Evolutionary conservation across 2,329 filamentous ascomycete species (phyloP).

Genomic region (Clonostachys solani): DNA sequence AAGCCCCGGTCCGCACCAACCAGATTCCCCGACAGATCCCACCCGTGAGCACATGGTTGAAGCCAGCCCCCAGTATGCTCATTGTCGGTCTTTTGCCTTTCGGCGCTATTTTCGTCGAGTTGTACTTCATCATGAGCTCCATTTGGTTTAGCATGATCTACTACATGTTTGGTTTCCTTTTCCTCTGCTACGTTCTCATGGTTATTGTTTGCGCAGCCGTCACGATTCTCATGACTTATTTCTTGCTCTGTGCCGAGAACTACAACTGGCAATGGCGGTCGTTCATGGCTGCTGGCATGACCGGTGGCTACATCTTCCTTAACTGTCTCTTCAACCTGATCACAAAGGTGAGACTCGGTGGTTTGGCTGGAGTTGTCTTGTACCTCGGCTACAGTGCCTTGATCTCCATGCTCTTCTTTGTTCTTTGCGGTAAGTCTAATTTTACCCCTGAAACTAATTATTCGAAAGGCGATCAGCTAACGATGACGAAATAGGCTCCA

Average conservation of each 20-base stretch:
- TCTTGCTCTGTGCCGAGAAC: conserved; percentile 91
- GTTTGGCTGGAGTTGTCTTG: conserved; percentile 80
- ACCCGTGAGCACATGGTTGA: conserved; percentile 75
- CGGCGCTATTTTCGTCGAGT: conserved; percentile 93
- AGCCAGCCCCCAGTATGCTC: conserved; percentile 83
- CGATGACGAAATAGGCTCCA: conserved; percentile 60
- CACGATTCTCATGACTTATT: conserved; percentile 93
- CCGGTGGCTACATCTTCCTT: conserved; percentile 84
- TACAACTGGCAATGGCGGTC: conserved; percentile 99
- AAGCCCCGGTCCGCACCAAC: conserved; percentile 87
- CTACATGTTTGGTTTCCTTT: conserved; percentile 99
- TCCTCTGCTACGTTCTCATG: conserved; percentile 96
- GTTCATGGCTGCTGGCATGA: conserved; percentile 88
- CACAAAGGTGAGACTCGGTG: conserved; percentile 80
- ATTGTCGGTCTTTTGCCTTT: conserved; percentile 92
- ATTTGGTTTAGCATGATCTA: conserved; percentile 99
- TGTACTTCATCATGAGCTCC: conserved; percentile 99
- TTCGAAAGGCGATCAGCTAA: conserved; percentile 9
- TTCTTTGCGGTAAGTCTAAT: conserved; percentile 75
- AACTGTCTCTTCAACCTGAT: conserved; percentile 91
- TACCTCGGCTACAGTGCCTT: conserved; percentile 92
- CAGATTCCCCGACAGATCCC: conserved; percentile 98
- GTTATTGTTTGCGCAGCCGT: conserved; percentile 91
- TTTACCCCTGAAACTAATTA: neutral
- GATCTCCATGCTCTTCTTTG: conserved; percentile 87